Conservation (phyloP, 179 eudicot species). For the Heliamphora pulchella region DNA sequence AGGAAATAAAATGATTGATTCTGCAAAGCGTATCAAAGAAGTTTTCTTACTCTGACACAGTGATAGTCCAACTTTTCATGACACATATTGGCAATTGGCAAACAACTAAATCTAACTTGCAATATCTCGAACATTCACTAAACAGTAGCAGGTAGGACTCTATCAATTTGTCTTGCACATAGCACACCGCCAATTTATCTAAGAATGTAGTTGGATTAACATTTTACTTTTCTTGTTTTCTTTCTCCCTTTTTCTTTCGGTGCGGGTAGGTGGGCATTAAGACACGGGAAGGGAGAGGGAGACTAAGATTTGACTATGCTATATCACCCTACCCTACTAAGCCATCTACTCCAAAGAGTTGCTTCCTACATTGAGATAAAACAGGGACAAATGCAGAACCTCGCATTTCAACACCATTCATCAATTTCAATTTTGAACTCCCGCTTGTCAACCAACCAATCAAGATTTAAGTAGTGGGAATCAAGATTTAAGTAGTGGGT, state of each 20-base stretch:
- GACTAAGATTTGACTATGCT: not conserved
- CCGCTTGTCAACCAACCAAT: not conserved
- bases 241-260: not conserved
- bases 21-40: not conserved
- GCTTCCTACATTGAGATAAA: not conserved
- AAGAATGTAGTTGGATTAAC: not conserved
- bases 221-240: not conserved
- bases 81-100: not conserved
- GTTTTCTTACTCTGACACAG: not conserved
- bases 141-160: not conserved
- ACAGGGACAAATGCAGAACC: not conserved
- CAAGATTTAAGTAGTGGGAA: not conserved
- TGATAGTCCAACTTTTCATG: not conserved
- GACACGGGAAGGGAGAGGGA: not conserved
- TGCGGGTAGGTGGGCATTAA: not conserved
- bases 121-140: not conserved
- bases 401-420: not conserved
- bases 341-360: slow-evolving; percentile 4
- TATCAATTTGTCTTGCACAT: no score
- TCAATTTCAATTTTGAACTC: not conserved
- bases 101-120: not conserved
- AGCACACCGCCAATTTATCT: not conserved
- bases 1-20: not conserved
- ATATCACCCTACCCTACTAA: not conserved
- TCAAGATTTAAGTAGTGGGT: no score